Evolutionary conservation across 1,139 yeast species (phyloP).

Genomic region (Geotrichum cucujoidarum): DNA sequence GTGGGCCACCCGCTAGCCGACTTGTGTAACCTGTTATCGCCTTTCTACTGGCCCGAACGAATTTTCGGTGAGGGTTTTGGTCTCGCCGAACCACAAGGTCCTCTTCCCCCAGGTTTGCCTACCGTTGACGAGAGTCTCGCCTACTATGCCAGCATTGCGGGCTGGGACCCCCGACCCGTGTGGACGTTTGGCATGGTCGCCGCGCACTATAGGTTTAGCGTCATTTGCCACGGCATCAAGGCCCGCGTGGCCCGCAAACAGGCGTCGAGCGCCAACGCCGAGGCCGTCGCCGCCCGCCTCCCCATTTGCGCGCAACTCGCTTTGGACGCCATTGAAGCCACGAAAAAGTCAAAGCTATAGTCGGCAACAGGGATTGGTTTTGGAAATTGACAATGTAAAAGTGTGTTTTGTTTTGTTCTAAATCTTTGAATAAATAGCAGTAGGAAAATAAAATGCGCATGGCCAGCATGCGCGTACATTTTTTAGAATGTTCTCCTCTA

Average conservation of each 20-base stretch:
- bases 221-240: slow-evolving; percentile 64
- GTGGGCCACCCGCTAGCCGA: slow-evolving; percentile 66
- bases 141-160: slow-evolving; percentile 27
- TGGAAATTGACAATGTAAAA: background rate
- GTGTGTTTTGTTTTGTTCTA: background rate
- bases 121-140: slow-evolving; percentile 27
- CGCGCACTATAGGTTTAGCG: slow-evolving; percentile 55
- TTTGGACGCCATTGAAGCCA: slow-evolving; percentile 25
- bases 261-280: slow-evolving; percentile 57
- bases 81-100: slow-evolving; percentile 13
- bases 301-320: slow-evolving; percentile 44
- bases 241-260: slow-evolving; percentile 55
- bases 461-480: too few species aligned
- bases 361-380: too few species aligned
- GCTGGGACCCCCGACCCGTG: slow-evolving; percentile 35
- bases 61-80: slow-evolving; percentile 18
- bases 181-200: slow-evolving; percentile 59
- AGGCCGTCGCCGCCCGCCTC: slow-evolving; percentile 43
- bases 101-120: slow-evolving; percentile 30
- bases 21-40: slow-evolving; percentile 56
- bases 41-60: slow-evolving; percentile 46
- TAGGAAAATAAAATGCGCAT: too few species aligned
- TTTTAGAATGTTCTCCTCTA: too few species aligned
- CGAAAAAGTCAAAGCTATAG: slow-evolving; percentile 13
- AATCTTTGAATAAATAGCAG: too few species aligned